Conservation (phyloP, 1,139 yeast species). For the Yamadazyma dendronema region DNA sequence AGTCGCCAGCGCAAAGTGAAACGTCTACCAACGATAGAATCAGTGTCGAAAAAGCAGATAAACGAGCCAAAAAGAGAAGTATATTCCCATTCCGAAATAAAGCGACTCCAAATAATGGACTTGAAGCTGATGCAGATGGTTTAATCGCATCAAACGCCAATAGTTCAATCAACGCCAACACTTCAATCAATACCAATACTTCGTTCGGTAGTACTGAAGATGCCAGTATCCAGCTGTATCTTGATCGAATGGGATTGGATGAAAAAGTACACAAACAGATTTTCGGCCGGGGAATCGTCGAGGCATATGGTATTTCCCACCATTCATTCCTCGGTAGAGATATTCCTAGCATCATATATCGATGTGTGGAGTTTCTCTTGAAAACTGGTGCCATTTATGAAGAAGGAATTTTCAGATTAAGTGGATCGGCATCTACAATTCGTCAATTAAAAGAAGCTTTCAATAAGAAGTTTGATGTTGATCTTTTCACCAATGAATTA, state of each 20-base stretch:
- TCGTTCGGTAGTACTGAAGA: slow-evolving; percentile 11
- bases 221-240: slow-evolving; percentile 32
- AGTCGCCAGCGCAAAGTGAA: slow-evolving; percentile 4
- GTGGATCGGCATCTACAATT: slow-evolving; percentile 84
- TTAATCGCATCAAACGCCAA: too few species aligned
- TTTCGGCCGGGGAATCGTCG: slow-evolving; percentile 66
- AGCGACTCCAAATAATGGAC: slow-evolving; percentile 1
- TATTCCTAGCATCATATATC: slow-evolving; percentile 75
- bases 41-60: slow-evolving; percentile 34
- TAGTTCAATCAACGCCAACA: not conserved
- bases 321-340: slow-evolving; percentile 41
- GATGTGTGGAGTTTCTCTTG: slow-evolving; percentile 72
- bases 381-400: slow-evolving; percentile 72
- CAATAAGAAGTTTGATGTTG: slow-evolving; percentile 64
- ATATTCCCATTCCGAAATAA: slow-evolving; percentile 57
- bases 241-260: slow-evolving; percentile 41
- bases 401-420: slow-evolving; percentile 87
- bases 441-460: slow-evolving; percentile 70
- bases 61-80: slow-evolving; percentile 53
- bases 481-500: slow-evolving; percentile 45
- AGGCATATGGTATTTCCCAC: slow-evolving; percentile 51
- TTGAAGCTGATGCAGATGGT: too few species aligned
- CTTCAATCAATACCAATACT: slow-evolving; percentile 1
- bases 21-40: too few species aligned
- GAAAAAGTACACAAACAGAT: slow-evolving; percentile 38